Evolutionary conservation across 2,329 filamentous ascomycete genomes (phyloP).

Genomic region (Diaporthe batatas): DNA sequence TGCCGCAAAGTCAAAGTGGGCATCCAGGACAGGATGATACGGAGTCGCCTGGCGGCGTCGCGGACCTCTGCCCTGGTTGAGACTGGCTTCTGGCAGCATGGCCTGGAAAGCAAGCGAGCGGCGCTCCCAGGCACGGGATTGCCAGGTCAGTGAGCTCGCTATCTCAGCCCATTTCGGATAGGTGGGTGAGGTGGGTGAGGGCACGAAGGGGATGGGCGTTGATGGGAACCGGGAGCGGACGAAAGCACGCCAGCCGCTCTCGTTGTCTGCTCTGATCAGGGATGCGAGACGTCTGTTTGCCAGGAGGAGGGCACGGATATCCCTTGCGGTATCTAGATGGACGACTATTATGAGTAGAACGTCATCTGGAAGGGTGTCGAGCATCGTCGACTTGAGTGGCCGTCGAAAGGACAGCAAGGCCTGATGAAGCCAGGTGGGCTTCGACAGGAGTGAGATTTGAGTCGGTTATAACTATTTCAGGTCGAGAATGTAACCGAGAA

Average conservation of each 20-base stretch:
- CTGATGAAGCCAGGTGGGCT: neutral
- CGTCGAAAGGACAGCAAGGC: neutral
- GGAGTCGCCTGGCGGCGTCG: conserved; percentile 51
- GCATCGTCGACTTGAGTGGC: conserved; percentile 41
- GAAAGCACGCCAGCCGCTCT: conserved; percentile 65
- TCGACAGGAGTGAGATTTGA: neutral
- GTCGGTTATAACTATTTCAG: neutral
- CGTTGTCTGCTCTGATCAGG: conserved; percentile 50
- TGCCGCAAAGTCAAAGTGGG: conserved; percentile 53
- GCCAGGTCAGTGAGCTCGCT: conserved; percentile 62
- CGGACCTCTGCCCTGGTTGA: conserved; percentile 35
- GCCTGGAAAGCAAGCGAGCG: conserved; percentile 58
- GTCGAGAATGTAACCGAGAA: neutral
- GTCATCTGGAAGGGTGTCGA: conserved; percentile 63
- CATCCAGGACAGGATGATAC: conserved; percentile 64
- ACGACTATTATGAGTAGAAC: conserved; percentile 63
- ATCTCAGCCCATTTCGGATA: conserved; percentile 53
- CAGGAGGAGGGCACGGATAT: conserved; percentile 58
- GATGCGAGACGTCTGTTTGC: conserved; percentile 56
- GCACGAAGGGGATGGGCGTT: conserved; percentile 50
- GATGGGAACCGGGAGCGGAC: conserved; percentile 60
- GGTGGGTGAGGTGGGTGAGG: conserved; percentile 31
- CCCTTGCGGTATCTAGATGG: conserved; percentile 62
- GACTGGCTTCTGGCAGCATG: conserved; percentile 46
- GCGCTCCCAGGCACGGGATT: conserved; percentile 67